Conservation (phyloP, 441 rosid species). For the Kokia cookei region DNA sequence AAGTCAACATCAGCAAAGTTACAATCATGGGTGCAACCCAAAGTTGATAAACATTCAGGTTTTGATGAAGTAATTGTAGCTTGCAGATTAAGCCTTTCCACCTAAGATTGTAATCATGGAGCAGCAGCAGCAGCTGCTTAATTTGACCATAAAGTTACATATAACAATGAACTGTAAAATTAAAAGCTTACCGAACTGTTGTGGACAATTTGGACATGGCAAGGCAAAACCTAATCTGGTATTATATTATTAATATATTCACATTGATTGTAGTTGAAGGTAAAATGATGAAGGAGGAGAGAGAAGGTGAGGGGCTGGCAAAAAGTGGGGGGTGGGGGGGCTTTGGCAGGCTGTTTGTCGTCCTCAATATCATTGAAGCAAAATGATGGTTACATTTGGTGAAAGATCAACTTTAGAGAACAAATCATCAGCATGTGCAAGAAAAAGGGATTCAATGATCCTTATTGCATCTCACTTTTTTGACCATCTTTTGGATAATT, state of each 20-base stretch:
- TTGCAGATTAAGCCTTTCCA: constrained; percentile 3
- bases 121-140: background rate
- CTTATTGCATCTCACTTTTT: background rate
- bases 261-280: constrained; percentile 21
- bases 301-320: background rate
- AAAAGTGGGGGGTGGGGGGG: background rate
- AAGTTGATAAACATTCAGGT: constrained; percentile 3
- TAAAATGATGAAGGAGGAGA: constrained; percentile 13
- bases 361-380: background rate
- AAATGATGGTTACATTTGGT: constrained; percentile 13
- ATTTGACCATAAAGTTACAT: background rate
- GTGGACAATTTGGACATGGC: constrained; percentile 1
- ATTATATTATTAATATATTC: background rate
- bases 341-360: background rate
- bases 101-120: constrained; percentile 1
- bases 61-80: constrained; percentile 13
- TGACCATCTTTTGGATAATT: background rate
- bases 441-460: background rate
- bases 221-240: background rate
- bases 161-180: too few relatives aligned
- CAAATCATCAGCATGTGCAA: background rate
- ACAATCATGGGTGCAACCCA: background rate
- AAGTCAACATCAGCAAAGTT: background rate
- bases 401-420: background rate
- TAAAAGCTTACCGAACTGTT: background rate